phyloP scores from a whole-genome alignment of 2,329 filamentous ascomycete genomes.

The Colletotrichum higginsianum region DNA sequence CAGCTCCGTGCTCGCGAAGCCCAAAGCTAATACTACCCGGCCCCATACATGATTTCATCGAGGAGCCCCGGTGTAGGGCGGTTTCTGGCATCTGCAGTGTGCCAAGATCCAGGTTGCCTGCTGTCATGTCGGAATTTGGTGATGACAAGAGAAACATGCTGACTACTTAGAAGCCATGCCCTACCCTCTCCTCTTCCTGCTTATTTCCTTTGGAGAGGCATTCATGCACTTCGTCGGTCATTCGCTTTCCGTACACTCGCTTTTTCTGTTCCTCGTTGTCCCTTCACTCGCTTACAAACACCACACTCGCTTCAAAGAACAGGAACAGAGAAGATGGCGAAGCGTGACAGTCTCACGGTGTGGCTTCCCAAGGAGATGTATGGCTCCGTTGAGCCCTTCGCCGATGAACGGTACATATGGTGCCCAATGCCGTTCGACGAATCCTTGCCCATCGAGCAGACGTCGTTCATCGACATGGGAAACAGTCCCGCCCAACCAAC shows the following conservation, averaged over 20 bases:
- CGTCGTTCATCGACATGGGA: conserved; percentile 37
- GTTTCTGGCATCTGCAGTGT: background rate
- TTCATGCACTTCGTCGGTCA: background rate
- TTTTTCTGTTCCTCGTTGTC: background rate
- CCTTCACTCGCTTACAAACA: background rate
- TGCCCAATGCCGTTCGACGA: conserved; percentile 37
- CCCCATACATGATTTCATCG: conserved; percentile 41
- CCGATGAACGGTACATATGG: conserved; percentile 37
- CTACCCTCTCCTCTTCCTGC: background rate
- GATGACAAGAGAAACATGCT: background rate
- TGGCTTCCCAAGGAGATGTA: conserved; percentile 40
- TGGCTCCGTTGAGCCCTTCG: conserved; percentile 34
- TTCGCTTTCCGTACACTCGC: background rate
- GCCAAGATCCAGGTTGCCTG: conserved; percentile 12
- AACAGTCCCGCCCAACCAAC: background rate
- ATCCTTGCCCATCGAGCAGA: conserved; percentile 33
- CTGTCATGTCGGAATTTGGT: background rate
- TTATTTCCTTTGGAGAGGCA: background rate
- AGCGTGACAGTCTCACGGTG: conserved; percentile 30
- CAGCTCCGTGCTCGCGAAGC: conserved; percentile 24
- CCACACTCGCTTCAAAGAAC: conserved; percentile 1
- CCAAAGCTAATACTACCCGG: conserved; percentile 32
- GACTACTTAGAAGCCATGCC: conserved; percentile 9
- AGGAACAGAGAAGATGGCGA: conserved; percentile 1
- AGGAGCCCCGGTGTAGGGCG: background rate